Evolutionary conservation across 371 early-diverging fungal genomes (phyloP).

Genomic region (Mortierella sp.): DNA sequence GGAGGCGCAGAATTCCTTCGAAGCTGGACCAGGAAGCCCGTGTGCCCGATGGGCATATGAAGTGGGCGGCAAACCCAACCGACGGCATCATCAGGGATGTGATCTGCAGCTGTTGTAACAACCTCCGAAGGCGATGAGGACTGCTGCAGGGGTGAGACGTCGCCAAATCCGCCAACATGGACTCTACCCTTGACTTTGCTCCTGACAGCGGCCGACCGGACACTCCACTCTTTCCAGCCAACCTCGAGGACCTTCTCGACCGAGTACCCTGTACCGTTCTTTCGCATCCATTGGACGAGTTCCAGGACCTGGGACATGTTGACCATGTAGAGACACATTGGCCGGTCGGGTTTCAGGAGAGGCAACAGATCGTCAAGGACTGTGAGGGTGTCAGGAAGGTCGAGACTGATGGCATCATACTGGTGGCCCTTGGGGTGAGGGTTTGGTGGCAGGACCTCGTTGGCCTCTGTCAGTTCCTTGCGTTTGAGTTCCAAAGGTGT

Average conservation of each 20-base stretch:
- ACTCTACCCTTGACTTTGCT: slow-evolving; percentile 56
- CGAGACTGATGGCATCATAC: slow-evolving; percentile 79
- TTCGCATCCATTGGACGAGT: slow-evolving; percentile 62
- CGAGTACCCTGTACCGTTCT: slow-evolving; percentile 37
- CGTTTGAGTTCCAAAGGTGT: slow-evolving; percentile 23
- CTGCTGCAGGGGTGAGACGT: slow-evolving; percentile 23
- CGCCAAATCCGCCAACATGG: slow-evolving; percentile 50
- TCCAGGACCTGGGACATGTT: slow-evolving; percentile 84
- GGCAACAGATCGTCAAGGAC: slow-evolving; percentile 64
- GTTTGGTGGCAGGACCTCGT: slow-evolving; percentile 34
- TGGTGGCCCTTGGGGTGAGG: slow-evolving; percentile 52
- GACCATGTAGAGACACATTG: slow-evolving; percentile 78
- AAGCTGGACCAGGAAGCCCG: slow-evolving; percentile 75
- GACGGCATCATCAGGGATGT: slow-evolving; percentile 50
- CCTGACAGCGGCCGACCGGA: slow-evolving; percentile 72
- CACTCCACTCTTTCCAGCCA: slow-evolving; percentile 81
- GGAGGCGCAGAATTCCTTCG: slow-evolving; percentile 56
- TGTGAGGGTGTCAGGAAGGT: slow-evolving; percentile 76
- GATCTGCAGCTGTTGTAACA: slow-evolving; percentile 35
- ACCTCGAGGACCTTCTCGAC: slow-evolving; percentile 76
- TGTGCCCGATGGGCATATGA: slow-evolving; percentile 69
- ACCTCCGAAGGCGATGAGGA: neutral
- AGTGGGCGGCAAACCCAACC: slow-evolving; percentile 76
- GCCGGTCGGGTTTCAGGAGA: slow-evolving; percentile 73
- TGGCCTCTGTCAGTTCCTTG: slow-evolving; percentile 18